Evolutionary conservation across 2,329 filamentous ascomycete genomes (phyloP), one percentile per base, ranked within the genome.

Genomic region (Thermochaetoides dissita): DNA sequence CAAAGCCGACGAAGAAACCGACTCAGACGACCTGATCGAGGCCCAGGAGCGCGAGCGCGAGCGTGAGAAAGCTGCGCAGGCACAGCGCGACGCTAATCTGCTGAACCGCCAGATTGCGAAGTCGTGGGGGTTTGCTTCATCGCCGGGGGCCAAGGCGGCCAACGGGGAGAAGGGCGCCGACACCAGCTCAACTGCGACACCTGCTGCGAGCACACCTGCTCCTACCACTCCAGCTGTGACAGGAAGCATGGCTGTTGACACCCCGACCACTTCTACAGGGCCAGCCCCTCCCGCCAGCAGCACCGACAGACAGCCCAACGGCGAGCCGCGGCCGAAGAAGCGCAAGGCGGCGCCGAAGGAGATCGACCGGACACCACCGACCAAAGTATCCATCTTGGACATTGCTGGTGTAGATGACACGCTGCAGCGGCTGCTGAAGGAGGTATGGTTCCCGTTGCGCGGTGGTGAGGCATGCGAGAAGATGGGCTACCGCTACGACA

Each of bases 361-460:
- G 47, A 67, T 74, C 29, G 73, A 83, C 59, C 69, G 73, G 34
- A 72, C 71, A 28, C 74, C 83, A 1, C 81, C 83, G 1, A 76
- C 71, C 2, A 76, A 80, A 47, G 64, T 86, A 24, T 77, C 70
- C 39, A 66, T 91, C 6, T 68, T 74, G 11, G 83, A 89, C 55
- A 67, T 93, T 36, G 85, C 84, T 39, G 85, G 85, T 8, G 74
- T 91, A 44, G 81, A 85, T 46, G 71, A 77, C 48, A 74, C 88
- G 10, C 76, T 85, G 37, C 64, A 73, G 37, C 70, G 84, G 51
- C 65, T 89, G 41, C 76, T 80, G 46, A 73, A 84, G 49, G 70
- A 83, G 28, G 69, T 91, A 8, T 79, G 83, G 34, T 68, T 85
- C 49, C 85, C 85, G 2, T 74, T 93, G 57, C 71, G 77, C 11